Evolutionary conservation across 495 filamentous ascomycete genomes (phyloP).

Genomic region (Daldinia loculata): DNA sequence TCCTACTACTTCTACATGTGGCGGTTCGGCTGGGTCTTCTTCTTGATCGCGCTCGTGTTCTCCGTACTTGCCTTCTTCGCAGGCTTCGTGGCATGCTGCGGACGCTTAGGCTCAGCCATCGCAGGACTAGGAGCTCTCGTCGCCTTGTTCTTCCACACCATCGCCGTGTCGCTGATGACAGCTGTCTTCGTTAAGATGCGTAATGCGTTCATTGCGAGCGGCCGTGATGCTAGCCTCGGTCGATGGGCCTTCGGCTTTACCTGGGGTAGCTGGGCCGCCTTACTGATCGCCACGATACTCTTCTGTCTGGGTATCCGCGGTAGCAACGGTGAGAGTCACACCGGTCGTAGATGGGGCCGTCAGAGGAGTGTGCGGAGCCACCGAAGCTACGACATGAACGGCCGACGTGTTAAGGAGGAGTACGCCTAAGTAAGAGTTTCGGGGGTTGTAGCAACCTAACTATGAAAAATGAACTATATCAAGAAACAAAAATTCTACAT

Average conservation of each 20-base stretch:
- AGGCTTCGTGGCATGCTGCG: slow-evolving; percentile 60
- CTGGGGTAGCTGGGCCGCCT: slow-evolving; percentile 78
- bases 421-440: slow-evolving; percentile 58
- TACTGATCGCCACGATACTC: slow-evolving; percentile 73
- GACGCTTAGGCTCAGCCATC: slow-evolving; percentile 58
- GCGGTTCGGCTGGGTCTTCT: slow-evolving; percentile 76
- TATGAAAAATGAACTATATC: not conserved
- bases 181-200: slow-evolving; percentile 77
- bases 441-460: not conserved
- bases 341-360: slow-evolving; percentile 46
- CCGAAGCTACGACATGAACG: slow-evolving; percentile 56
- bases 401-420: slow-evolving; percentile 69
- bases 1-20: slow-evolving; percentile 63
- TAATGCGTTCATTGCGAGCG: slow-evolving; percentile 68
- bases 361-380: slow-evolving; percentile 49
- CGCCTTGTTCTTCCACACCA: slow-evolving; percentile 55
- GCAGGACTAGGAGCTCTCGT: slow-evolving; percentile 49
- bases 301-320: slow-evolving; percentile 67
- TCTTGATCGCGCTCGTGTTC: slow-evolving; percentile 73
- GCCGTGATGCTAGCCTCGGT: slow-evolving; percentile 69
- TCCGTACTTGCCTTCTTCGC: slow-evolving; percentile 63
- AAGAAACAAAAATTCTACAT: not conserved
- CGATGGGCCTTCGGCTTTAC: slow-evolving; percentile 83
- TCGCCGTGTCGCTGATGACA: slow-evolving; percentile 63
- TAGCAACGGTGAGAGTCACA: slow-evolving; percentile 2